These are phyloP conservation scores for Kwoniella bestiolae DNA, from an alignment of 768 basidiomycete species.

Conservation along the genomic window DNA sequence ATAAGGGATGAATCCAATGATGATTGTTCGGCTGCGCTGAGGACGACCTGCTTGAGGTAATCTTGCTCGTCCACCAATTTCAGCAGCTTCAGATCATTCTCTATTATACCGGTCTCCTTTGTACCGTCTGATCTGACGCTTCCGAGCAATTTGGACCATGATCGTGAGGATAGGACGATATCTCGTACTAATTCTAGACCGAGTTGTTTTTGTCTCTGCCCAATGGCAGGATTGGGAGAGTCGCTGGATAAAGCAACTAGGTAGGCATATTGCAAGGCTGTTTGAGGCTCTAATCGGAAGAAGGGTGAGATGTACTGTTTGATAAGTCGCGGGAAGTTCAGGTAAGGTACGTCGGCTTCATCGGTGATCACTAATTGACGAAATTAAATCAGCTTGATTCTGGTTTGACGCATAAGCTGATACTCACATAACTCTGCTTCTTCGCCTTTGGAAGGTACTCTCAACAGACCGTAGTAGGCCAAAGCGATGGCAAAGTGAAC, in stretches of 20 bases:
- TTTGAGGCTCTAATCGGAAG: slow-evolving; percentile 87
- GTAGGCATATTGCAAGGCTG: slow-evolving; percentile 93
- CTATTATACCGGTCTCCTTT: slow-evolving; percentile 89
- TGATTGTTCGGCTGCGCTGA: slow-evolving; percentile 78
- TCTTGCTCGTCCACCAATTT: slow-evolving; percentile 68
- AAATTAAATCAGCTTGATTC: no score
- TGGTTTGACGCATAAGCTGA: no score
- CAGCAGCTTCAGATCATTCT: slow-evolving; percentile 77
- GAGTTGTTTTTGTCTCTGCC: slow-evolving; percentile 80
- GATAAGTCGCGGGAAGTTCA: slow-evolving; percentile 80
- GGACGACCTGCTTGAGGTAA: slow-evolving; percentile 80
- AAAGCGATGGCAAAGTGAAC: slow-evolving; percentile 91
- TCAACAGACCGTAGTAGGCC: slow-evolving; percentile 87
- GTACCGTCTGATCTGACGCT: slow-evolving; percentile 86
- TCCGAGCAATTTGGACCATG: slow-evolving; percentile 93
- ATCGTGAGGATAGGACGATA: slow-evolving; percentile 58
- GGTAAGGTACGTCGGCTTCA: slow-evolving; percentile 41
- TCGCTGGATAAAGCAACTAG: slow-evolving; percentile 79
- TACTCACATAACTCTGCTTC: slow-evolving; percentile 67
- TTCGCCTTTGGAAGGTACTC: slow-evolving; percentile 78
- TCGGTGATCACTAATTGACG: slow-evolving; percentile 33
- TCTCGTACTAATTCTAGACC: slow-evolving; percentile 59
- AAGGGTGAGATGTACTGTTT: slow-evolving; percentile 94
- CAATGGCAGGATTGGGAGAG: slow-evolving; percentile 66
- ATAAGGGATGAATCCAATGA: slow-evolving; percentile 80